Evolutionary conservation across 2,329 filamentous ascomycete genomes (phyloP).

Genomic region (Neophaeococcomyces aloes): DNA sequence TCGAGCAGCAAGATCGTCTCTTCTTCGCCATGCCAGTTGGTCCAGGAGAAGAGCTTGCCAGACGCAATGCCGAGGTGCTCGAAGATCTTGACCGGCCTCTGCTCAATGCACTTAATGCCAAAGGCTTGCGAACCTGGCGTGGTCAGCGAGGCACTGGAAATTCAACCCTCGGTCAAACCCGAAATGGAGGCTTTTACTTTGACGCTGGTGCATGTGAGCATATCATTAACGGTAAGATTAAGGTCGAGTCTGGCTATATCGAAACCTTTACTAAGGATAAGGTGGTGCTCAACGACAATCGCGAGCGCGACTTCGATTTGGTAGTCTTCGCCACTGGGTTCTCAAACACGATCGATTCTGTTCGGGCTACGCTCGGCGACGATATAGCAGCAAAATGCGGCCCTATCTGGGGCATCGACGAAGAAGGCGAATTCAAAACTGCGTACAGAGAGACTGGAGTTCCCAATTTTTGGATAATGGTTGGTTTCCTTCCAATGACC

Average conservation of each 20-base stretch:
- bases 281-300: constrained; percentile 26
- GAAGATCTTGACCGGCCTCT: constrained; percentile 21
- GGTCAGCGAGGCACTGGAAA: constrained; percentile 28
- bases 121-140: constrained; percentile 26
- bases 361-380: constrained; percentile 22
- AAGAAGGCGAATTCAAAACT: constrained; percentile 24
- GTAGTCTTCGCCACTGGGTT: constrained; percentile 25
- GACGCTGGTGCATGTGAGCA: constrained; percentile 25
- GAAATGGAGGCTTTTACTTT: constrained; percentile 27
- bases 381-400: constrained; percentile 20
- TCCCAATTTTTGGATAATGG: constrained; percentile 30
- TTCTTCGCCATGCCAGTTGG: constrained; percentile 9
- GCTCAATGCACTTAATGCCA: constrained; percentile 21
- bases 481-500: constrained; percentile 28
- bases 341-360: constrained; percentile 22
- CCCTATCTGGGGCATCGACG: constrained; percentile 24
- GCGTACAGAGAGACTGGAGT: constrained; percentile 28
- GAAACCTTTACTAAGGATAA: constrained; percentile 25
- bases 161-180: constrained; percentile 23
- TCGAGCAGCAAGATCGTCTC: constrained; percentile 10
- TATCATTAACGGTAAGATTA: constrained; percentile 25
- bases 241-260: constrained; percentile 20
- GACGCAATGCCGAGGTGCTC: constrained; percentile 18
- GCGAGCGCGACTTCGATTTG: constrained; percentile 27
- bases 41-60: constrained; percentile 16